A percentile compares a stretch with the other conserved stretches of the same genome.
phyloP scores from a whole-genome alignment of 2,329 filamentous ascomycete genomes.

The Exophiala xenobiotica region DNA sequence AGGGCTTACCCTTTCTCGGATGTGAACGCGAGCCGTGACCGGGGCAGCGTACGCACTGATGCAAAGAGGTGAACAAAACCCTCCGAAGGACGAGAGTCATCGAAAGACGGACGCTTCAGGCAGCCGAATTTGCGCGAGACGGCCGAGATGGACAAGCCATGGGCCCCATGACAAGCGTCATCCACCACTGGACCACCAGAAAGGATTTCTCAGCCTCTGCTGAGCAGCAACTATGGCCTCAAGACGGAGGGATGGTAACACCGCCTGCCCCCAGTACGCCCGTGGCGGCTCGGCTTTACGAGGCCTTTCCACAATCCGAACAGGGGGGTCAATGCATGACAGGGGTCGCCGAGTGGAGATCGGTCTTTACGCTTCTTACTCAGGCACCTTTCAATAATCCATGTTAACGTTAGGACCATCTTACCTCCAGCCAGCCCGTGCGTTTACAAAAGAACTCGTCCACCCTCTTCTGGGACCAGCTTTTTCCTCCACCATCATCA shows the following conservation, averaged over 20 bases:
- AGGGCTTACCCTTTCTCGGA: neutral
- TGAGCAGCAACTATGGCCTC: neutral
- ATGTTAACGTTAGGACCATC: constrained; percentile 15
- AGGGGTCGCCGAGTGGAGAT: constrained; percentile 4
- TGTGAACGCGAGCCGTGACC: constrained; percentile 3
- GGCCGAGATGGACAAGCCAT: constrained; percentile 1
- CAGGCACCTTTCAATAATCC: constrained; percentile 23
- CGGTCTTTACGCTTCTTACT: constrained; percentile 25
- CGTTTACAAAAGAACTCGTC: constrained; percentile 27
- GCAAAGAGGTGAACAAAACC: neutral
- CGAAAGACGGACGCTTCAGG: neutral
- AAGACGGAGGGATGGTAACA: constrained; percentile 14
- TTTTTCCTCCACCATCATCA: constrained; percentile 16
- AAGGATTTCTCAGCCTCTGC: constrained; percentile 5
- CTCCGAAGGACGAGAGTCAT: constrained; percentile 1
- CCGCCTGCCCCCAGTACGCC: constrained; percentile 1
- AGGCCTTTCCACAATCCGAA: neutral
- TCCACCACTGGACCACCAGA: neutral
- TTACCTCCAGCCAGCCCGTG: constrained; percentile 16
- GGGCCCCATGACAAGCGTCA: neutral
- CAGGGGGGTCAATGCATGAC: neutral
- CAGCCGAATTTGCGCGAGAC: constrained; percentile 3
- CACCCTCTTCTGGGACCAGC: constrained; percentile 14
- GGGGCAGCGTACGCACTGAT: neutral
- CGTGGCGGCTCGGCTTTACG: constrained; percentile 1